Evolutionary conservation across 2,329 filamentous ascomycete species (phyloP), one percentile per base, ranked within the genome.

Genomic region (Phyllosticta capitalensis): DNA sequence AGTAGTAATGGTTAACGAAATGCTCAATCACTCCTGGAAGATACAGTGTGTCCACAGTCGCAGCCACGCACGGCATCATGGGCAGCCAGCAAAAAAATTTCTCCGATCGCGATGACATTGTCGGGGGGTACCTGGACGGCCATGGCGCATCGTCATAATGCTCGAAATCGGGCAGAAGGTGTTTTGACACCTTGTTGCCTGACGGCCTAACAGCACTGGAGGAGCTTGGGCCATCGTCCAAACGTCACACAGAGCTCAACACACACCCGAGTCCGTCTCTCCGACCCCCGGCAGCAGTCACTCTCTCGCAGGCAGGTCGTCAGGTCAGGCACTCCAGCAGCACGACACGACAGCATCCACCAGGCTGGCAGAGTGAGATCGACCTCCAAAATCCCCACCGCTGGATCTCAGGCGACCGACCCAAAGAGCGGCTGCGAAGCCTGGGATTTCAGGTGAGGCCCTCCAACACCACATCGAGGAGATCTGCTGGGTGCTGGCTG

Each of bases 71-170:
- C 58, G 19, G 24, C 22, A 38, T 52, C 52, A 52, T 52, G 50
- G 26, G 38, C 24, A 55, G 19, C 52, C 52, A 53, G 56, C 51
- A 30, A 33, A 10, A 28, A 51, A 54, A 51, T 54, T 59, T 59
- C 52, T 59, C 52, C 56, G 56, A 21, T 19, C 10, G 21, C 50
- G 50, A 22, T n/a, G 56, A 9, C 28, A 7, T 53, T 51, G 7
- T 24, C 7, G 30, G 20, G 50, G 51, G 56, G 9, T 14, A 9
- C 38, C 19, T 21, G 19, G 28, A 22, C 50, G 24, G 50, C 24
- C 49, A 22, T 28, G 17, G 14, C 38, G 6, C 38, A 45, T 45
- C 38, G 38, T 45, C 38, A 45, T n/a, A n/a, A n/a, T 45, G 3
- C 2, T 45, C 38, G 38, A 45, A n/a, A 5, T 45, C 38, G 24